phyloP scores from a whole-genome alignment of 2,329 filamentous ascomycete genomes.

The Talaromyces amestolkiae region DNA sequence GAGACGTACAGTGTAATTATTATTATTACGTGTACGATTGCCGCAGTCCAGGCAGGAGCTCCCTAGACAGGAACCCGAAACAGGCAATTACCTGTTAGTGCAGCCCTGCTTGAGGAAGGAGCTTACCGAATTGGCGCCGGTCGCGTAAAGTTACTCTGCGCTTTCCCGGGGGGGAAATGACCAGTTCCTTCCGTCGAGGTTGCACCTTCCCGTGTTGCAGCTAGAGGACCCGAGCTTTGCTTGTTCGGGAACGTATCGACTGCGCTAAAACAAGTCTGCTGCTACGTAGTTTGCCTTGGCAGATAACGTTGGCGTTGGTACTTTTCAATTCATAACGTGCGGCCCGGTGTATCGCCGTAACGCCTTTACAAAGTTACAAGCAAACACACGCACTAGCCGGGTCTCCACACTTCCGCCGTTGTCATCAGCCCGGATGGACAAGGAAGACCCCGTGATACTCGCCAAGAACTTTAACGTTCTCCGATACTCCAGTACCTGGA shows the following conservation, averaged over 20 bases:
- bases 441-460: neutral
- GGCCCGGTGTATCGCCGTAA: neutral
- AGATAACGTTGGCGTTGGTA: neutral
- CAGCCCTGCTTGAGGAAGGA: neutral
- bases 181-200: neutral
- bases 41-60: neutral
- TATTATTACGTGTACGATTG: neutral
- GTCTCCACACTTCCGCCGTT: neutral
- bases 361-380: neutral
- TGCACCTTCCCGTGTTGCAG: neutral
- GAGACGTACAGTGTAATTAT: neutral
- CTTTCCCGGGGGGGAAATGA: neutral
- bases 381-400: neutral
- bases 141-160: conserved; percentile 4
- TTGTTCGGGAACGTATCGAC: neutral
- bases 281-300: neutral
- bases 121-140: neutral
- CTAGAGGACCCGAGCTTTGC: neutral
- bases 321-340: neutral
- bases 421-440: neutral
- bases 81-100: neutral
- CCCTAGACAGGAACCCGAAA: neutral
- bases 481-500: neutral
- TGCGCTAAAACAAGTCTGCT: too few relatives aligned
- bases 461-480: neutral